phyloP scores from a whole-genome alignment of 2,329 filamentous ascomycete genomes.

The Xylariaceae sp. region DNA sequence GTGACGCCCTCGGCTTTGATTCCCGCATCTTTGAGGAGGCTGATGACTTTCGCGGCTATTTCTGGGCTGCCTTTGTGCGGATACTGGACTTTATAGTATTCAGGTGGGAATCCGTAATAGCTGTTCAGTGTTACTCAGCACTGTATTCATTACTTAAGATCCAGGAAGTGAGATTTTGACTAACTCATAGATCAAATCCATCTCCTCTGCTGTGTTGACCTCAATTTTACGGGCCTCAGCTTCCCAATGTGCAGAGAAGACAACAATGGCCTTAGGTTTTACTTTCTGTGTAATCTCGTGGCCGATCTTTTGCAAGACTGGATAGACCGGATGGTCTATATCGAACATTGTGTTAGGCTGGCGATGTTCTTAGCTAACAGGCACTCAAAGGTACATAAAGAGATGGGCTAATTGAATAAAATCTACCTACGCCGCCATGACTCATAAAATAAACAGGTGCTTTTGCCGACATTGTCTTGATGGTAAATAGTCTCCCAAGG shows the following conservation, averaged over 20 bases:
- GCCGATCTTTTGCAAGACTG: conserved; percentile 68
- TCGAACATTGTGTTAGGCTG: conserved; percentile 71
- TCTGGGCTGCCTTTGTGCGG: conserved; percentile 66
- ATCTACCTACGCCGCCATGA: conserved; percentile 53
- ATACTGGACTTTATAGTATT: conserved; percentile 72
- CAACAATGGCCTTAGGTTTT: conserved; percentile 73
- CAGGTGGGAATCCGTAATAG: conserved; percentile 73
- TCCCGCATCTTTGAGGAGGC: conserved; percentile 58
- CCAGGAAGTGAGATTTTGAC: conserved; percentile 13
- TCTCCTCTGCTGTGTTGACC: conserved; percentile 69
- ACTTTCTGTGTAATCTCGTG: conserved; percentile 72
- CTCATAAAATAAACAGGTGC: conserved; percentile 57
- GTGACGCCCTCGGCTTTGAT: conserved; percentile 65
- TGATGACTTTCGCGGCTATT: conserved; percentile 64
- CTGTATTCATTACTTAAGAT: neutral
- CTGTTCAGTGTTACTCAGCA: conserved; percentile 42
- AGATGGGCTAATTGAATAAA: neutral
- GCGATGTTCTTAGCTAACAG: conserved; percentile 6
- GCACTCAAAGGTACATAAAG: neutral
- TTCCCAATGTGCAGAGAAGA: conserved; percentile 82
- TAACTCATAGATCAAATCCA: conserved; percentile 73
- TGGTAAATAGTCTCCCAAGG: conserved; percentile 1
- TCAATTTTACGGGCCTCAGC: conserved; percentile 60
- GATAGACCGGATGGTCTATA: conserved; percentile 70
- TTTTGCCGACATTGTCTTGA: conserved; percentile 36